Conservation (phyloP, 495 filamentous ascomycete genomes). For the Aspergillus avenaceus region DNA sequence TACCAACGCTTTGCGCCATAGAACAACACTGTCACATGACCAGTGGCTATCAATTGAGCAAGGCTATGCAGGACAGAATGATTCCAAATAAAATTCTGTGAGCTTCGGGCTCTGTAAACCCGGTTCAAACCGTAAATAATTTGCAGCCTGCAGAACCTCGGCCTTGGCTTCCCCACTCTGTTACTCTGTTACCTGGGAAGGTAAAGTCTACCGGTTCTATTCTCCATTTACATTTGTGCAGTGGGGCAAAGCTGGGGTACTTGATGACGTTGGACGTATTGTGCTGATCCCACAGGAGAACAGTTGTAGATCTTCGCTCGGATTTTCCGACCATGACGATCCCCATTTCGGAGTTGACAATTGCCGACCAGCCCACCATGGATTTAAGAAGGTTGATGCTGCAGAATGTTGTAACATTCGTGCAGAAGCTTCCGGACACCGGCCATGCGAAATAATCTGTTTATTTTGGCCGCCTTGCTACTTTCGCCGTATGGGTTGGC, state of each 20-base stretch:
- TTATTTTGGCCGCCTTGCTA: slow-evolving; percentile 3
- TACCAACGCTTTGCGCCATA: too few species aligned
- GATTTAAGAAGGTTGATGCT: neutral
- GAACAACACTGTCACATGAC: too few species aligned
- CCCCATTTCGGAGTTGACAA: neutral
- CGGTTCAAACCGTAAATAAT: neutral
- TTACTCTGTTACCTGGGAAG: neutral
- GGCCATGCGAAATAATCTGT: neutral
- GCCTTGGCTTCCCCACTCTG: neutral
- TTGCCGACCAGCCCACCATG: neutral
- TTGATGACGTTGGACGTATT: neutral
- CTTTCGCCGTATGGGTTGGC: slow-evolving; percentile 6
- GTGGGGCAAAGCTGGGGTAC: neutral
- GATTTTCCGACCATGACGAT: neutral
- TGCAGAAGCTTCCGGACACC: neutral
- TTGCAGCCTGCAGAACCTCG: neutral
- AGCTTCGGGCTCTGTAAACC: neutral
- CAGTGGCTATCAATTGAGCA: too few species aligned
- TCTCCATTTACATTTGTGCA: neutral
- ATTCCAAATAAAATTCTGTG: too few species aligned
- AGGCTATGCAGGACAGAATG: too few species aligned
- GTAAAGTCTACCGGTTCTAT: neutral
- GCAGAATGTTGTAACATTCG: too few species aligned
- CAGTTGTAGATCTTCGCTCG: neutral
- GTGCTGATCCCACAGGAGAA: neutral